Percentiles rank a stretch among this genome's conserved stretches.
Conservation (phyloP, 192 early-diverging fungal genomes). For the Backusella psychrophila region DNA sequence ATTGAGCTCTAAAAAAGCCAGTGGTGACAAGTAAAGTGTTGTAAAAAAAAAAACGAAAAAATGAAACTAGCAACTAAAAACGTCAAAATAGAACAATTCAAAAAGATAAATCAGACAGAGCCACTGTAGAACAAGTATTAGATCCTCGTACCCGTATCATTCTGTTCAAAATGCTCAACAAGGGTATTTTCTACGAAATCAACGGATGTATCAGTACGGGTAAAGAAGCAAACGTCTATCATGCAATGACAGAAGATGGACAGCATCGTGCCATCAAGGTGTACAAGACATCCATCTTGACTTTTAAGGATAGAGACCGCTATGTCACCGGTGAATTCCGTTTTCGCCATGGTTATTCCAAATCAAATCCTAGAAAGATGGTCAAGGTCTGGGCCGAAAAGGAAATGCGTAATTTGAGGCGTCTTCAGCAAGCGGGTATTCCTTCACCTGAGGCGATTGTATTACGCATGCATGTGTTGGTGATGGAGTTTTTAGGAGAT, state of each 20-base stretch:
- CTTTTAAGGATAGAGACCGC: constrained; percentile 97
- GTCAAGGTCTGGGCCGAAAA: constrained; percentile 99
- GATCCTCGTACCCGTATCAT: constrained; percentile 98
- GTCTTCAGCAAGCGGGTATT: constrained; percentile 80
- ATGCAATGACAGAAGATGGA: constrained; percentile 82
- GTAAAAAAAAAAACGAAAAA: neutral
- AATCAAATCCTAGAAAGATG: constrained; percentile 97
- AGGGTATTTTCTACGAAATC: constrained; percentile 85
- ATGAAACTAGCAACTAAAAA: neutral
- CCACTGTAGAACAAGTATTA: constrained; percentile 95
- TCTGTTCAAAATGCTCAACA: constrained; percentile 93
- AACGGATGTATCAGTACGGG: constrained; percentile 98
- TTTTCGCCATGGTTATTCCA: constrained; percentile 92
- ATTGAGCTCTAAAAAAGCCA: constrained; percentile 59
- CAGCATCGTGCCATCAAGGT: constrained; percentile 92
- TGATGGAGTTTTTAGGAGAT: constrained; percentile 95
- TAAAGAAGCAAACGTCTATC: constrained; percentile 99
- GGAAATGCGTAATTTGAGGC: constrained; percentile 97
- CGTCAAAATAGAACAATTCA: constrained; percentile 29
- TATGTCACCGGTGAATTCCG: constrained; percentile 96
- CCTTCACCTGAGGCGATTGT: constrained; percentile 87
- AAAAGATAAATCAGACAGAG: constrained; percentile 92
- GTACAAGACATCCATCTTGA: constrained; percentile 98
- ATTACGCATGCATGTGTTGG: constrained; percentile 88
- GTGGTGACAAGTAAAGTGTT: constrained; percentile 51